Base-by-base conservation (phyloP, 441 rosid species). In the Croton laevigatus region DNA sequence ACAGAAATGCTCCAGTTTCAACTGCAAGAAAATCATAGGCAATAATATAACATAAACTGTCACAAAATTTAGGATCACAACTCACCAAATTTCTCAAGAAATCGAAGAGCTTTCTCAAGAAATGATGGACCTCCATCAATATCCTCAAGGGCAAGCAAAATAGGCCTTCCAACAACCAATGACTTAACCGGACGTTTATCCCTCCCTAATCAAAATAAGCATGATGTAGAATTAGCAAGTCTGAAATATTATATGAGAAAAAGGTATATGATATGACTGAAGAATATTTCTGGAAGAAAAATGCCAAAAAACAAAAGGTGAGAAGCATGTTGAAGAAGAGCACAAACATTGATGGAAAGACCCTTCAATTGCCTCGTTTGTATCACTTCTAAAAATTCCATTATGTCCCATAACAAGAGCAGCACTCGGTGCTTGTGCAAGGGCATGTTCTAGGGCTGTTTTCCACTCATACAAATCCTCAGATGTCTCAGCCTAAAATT, bases 51-150 rank as follows among this genome's bases (percentile, higher is more conserved):
- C 11, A 69, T 45, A 37, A 60, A 70, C 46, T 38, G 23, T 19
- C 71, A 70, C 34, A 48, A 8, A 71, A 58, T 37, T 60, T 63
- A 71, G 73, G 65, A 75, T 66, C 71, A 64, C 42, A 66, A 74
- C 96, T 73, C 76, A 95, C 99, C 99, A 82, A 80, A 86, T 73
- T 88, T 87, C 89, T 95, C 99, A 51, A 95, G 85, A 81, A 93
- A 95, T 66, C 63, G 87, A 81, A 95, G 97, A 78, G 98, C 99
- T 85, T 95, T 95, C 89, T 95, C 99, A 65, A 95, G 95, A 75
- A 95, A 95, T 19, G 99, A 93, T 67, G 99, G 99, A 71, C 94
- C 87, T 74, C 99, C 98, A 78, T 95, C 99, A 85, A 95, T 91
- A 84, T 95, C 97, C 81, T 95, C 99, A 70, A 95, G 93, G 70